phyloP scores from a whole-genome alignment of 257 asterid genomes.

The Penstemon davidsonii region DNA sequence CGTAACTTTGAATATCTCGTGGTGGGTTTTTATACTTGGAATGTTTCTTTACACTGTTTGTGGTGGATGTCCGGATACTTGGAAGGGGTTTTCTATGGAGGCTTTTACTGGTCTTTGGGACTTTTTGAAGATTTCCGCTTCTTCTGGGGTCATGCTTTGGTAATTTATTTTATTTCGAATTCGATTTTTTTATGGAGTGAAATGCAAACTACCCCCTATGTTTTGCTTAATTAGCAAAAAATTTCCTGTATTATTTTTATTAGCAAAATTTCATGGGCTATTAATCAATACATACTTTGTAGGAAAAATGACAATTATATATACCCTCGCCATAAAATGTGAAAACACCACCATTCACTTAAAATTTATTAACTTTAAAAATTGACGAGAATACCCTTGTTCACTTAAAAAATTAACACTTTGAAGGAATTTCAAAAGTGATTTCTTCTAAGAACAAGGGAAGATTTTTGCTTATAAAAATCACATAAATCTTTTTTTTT shows the following conservation, averaged over 20 bases:
- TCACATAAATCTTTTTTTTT: not conserved
- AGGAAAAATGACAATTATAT: not conserved
- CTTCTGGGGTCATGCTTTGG: slow-evolving; percentile 78
- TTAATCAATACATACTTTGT: not conserved
- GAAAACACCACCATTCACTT: not conserved
- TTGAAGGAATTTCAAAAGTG: no score
- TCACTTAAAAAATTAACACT: no score
- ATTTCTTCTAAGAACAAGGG: no score
- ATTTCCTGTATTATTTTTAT: not conserved
- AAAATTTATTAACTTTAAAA: no score
- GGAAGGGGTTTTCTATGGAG: slow-evolving; percentile 60
- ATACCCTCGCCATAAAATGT: not conserved
- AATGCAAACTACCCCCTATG: no score
- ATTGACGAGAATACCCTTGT: no score
- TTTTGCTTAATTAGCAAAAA: not conserved
- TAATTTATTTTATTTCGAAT: slow-evolving; percentile 6
- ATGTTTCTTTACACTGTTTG: slow-evolving; percentile 41
- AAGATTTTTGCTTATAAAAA: no score
- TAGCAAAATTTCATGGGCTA: no score
- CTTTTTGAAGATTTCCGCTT: slow-evolving; percentile 56
- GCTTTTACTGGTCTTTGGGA: slow-evolving; percentile 74
- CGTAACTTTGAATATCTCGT: slow-evolving; percentile 47
- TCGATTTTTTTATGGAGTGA: no score
- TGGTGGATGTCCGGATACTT: slow-evolving; percentile 64
- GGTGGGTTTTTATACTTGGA: slow-evolving; percentile 52